Percentiles rank a stretch among this genome's conserved stretches.
Evolutionary conservation across 139 green algal species (phyloP).

Genomic region (Prasinococcaceae sp.): DNA sequence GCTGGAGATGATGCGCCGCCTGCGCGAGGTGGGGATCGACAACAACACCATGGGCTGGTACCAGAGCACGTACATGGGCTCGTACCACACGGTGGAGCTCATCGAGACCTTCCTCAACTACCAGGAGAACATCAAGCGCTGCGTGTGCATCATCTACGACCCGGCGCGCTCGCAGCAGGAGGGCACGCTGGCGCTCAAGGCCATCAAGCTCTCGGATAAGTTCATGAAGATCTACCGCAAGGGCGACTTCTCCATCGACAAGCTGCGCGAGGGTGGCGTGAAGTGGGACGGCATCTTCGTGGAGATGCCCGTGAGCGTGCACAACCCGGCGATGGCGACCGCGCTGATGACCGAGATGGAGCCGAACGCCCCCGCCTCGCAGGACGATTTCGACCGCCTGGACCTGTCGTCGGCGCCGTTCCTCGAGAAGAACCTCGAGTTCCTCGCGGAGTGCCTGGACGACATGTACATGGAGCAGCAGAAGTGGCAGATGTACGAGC

Average conservation of each 20-base stretch:
- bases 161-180: slow-evolving; percentile 22
- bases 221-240: slow-evolving; percentile 73
- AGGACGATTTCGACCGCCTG: slow-evolving; percentile 58
- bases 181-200: slow-evolving; percentile 47
- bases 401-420: slow-evolving; percentile 51
- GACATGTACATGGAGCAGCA: slow-evolving; percentile 57
- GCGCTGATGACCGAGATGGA: slow-evolving; percentile 64
- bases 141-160: slow-evolving; percentile 95
- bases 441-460: slow-evolving; percentile 83
- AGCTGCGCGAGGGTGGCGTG: slow-evolving; percentile 23
- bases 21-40: slow-evolving; percentile 94
- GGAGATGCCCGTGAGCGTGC: slow-evolving; percentile 79
- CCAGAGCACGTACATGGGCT: slow-evolving; percentile 59
- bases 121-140: slow-evolving; percentile 84
- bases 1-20: slow-evolving; percentile 95
- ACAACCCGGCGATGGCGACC: slow-evolving; percentile 61
- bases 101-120: slow-evolving; percentile 98
- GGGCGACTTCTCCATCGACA: slow-evolving; percentile 18
- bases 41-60: slow-evolving; percentile 99
- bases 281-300: slow-evolving; percentile 84
- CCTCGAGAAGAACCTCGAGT: slow-evolving; percentile 76
- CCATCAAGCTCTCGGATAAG: slow-evolving; percentile 69
- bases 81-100: slow-evolving; percentile 83
- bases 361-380: slow-evolving; percentile 8
- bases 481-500: slow-evolving; percentile 58